Base-by-base conservation (phyloP, 78 protist species). In the slime mould (Dictyostelium discoideum) region DNA sequence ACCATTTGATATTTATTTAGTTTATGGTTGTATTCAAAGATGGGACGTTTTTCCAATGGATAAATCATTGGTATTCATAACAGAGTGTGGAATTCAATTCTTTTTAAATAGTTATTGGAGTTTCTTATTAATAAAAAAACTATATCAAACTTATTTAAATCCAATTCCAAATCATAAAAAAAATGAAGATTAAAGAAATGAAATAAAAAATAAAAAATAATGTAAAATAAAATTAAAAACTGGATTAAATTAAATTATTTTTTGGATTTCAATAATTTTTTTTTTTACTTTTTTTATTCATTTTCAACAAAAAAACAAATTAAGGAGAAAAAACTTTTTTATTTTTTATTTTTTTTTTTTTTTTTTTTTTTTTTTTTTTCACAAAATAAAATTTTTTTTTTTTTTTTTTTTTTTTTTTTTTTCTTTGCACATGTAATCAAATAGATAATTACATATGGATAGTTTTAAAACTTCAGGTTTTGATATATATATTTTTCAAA, bases 31-130 rank as follows among this genome's bases (percentile, higher is more conserved):
- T 26, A 65, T 22, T 1, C 11, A 42, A 16, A 48, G 65, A 16
- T 69, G 22, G 48, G 3, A 16, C 2, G 26, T 63, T 7, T 22
- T 81, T n/a, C 93, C 93, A 76, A 40, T 60, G 6, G 93, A 88
- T 48, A 88, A 88, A 46, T 40, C 42, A 11, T 29, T 88, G 10
- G 82, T 88, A 20, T 54, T 80, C 16, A 8, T 88, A 14, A 44
- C 48, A 13, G 77, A 54, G 16, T 85, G 48, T 29, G 20, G 24
- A 10, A 24, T 81, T 24, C 24, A 16, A 24, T 24, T 81, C 60
- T 24, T n/a, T 44, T 29, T 81, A 29, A 81, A 81, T 50, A 54
- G 65, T 50, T 81, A 81, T 81, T 81, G 86, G 86, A 50, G 86
- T 9, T 50, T 54, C 14, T 32, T 81, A 29, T 26, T 81, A 14